Conservation (phyloP, 1,284 basidiomycete genomes). For the Sporisorium graminicola region DNA sequence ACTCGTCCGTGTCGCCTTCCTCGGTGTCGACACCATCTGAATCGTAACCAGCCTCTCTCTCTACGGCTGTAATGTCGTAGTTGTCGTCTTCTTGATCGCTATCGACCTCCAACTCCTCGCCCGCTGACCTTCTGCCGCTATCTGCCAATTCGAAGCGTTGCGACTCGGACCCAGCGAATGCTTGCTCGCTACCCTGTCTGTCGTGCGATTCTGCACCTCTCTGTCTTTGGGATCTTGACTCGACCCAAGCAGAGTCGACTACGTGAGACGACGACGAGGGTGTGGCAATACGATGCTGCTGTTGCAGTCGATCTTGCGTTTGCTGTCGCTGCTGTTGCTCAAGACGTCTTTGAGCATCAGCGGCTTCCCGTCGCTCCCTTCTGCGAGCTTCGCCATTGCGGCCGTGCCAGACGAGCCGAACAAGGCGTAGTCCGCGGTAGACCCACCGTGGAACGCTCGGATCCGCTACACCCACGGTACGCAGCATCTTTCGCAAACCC, state of each 20-base stretch:
- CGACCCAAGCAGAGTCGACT: background rate
- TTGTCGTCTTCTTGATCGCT: conserved; percentile 32
- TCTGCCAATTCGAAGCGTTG: background rate
- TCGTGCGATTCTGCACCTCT: background rate
- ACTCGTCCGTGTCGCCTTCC: background rate
- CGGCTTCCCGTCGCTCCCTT: conserved; percentile 19
- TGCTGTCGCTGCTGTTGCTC: conserved; percentile 18
- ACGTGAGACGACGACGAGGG: background rate
- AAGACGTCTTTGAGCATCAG: conserved; percentile 4
- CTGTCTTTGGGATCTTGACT: background rate
- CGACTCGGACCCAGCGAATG: background rate
- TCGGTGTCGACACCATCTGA: conserved; percentile 21
- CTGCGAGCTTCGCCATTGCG: conserved; percentile 58
- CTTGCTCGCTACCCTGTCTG: background rate
- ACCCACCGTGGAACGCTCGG: conserved; percentile 41
- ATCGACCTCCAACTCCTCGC: background rate
- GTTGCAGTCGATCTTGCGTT: background rate
- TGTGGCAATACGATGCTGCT: background rate
- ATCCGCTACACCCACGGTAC: conserved; percentile 24
- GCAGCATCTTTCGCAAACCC: conserved; percentile 8
- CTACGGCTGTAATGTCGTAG: conserved; percentile 1
- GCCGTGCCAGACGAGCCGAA: conserved; percentile 66
- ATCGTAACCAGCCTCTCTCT: background rate
- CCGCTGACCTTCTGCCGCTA: background rate
- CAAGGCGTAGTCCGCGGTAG: conserved; percentile 31